These are phyloP conservation scores for Colletotrichum tabaci DNA, from an alignment of 2,329 filamentous ascomycete genomes.

Conservation along the genomic window DNA sequence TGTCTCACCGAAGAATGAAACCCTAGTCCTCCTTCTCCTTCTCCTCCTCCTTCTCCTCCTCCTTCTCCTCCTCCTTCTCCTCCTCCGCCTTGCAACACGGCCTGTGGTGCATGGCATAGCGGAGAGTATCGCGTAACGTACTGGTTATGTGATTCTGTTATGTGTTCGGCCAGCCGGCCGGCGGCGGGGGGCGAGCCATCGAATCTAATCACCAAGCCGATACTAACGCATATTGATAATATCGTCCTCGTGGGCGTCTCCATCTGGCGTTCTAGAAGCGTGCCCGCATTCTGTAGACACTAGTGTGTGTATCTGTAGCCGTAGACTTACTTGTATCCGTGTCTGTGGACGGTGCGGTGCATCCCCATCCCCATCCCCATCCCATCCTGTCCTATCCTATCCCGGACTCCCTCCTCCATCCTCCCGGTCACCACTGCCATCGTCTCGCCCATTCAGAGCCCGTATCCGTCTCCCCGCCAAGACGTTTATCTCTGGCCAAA, in stretches of 20 bases:
- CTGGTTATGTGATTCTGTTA: constrained; percentile 35
- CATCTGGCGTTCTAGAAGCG: constrained; percentile 37
- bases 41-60: too few species aligned
- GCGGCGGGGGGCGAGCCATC: background rate
- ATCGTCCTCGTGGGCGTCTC: constrained; percentile 15
- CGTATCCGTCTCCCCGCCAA: constrained; percentile 35
- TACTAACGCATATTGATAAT: constrained; percentile 36
- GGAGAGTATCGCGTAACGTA: constrained; percentile 14
- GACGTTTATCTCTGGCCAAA: constrained; percentile 41
- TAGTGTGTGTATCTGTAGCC: too few species aligned
- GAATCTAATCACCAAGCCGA: constrained; percentile 18
- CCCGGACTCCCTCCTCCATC: background rate
- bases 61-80: background rate
- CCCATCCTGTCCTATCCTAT: background rate
- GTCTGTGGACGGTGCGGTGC: background rate
- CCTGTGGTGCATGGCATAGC: background rate
- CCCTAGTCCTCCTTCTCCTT: constrained; percentile 1
- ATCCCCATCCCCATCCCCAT: constrained; percentile 21
- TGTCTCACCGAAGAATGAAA: constrained; percentile 36
- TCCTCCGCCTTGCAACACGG: too few species aligned
- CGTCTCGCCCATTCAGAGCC: constrained; percentile 31
- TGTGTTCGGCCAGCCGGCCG: constrained; percentile 16
- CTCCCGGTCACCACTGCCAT: constrained; percentile 2
- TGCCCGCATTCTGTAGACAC: too few species aligned
- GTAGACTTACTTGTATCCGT: constrained; percentile 6